Percentiles rank a stretch among this genome's conserved stretches.
These are phyloP conservation scores for Solanum sparsipilum DNA, from an alignment of 257 asterid species.

Conservation along the genomic window DNA sequence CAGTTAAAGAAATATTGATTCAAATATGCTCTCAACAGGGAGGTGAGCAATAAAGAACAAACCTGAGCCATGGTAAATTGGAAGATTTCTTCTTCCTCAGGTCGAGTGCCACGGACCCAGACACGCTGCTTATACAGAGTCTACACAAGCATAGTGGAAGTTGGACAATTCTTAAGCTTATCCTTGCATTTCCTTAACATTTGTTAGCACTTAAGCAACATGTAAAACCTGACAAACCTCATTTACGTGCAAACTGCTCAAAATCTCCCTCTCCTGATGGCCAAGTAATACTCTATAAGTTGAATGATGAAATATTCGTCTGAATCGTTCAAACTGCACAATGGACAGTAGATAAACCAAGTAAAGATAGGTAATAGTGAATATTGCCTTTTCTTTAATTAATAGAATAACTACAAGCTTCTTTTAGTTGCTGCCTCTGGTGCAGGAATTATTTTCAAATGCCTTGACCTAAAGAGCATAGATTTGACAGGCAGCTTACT, in stretches of 20 bases:
- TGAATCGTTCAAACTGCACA: slow-evolving; percentile 77
- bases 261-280: slow-evolving; percentile 70
- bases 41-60: background rate
- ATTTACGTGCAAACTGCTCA: slow-evolving; percentile 71
- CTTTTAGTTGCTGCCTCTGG: background rate
- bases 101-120: slow-evolving; percentile 85
- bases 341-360: background rate
- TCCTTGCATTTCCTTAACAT: background rate
- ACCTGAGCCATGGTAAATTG: slow-evolving; percentile 90
- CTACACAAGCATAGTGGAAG: slow-evolving; percentile 26
- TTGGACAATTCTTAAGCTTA: background rate
- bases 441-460: background rate
- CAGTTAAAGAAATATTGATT: background rate
- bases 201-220: background rate
- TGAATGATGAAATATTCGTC: slow-evolving; percentile 91
- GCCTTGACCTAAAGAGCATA: background rate
- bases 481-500: background rate
- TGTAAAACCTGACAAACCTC: slow-evolving; percentile 45
- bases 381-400: background rate
- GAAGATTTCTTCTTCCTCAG: slow-evolving; percentile 82
- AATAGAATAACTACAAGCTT: background rate
- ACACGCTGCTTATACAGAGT: slow-evolving; percentile 66
- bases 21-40: background rate
- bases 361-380: background rate
- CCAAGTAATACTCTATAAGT: slow-evolving; percentile 82